Evolutionary conservation across 2,329 filamentous ascomycete genomes (phyloP), one percentile per base, ranked within the genome.

Genomic region (Fusarium chlamydosporum): DNA sequence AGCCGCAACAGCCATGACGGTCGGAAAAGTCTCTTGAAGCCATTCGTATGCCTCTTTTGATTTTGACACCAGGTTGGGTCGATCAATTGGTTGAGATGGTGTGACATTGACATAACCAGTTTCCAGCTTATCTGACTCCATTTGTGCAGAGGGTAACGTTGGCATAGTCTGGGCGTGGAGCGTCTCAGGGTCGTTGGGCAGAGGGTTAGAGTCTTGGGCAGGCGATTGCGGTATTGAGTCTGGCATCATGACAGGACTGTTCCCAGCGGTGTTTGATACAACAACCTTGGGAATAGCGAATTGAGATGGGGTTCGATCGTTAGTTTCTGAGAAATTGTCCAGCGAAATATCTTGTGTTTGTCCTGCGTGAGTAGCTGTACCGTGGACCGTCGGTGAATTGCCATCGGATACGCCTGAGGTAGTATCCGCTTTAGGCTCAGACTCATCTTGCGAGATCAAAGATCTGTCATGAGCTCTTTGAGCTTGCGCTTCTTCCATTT

Each of bases 21-120:
- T 92, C 0, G 91, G 91, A 47, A 93, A 93, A 0, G 90, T 92
- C 72, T 90, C 88, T 64, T 90, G 88, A 0, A 80, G 80, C 89
- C 89, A 92, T n/a, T 76, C 74, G 58, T 87, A 87, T 51, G 0
- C 71, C 57, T 12, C 85, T 76, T 2, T 70, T 67, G 6, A 61
- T 0, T 88, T 70, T 0, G 88, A 89, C 3, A 83, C 78, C 1
- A 92, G 78, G 0, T 87, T 91, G 0, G 16, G 80, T 74, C 1
- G 67, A 78, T 40, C 67, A 4, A 8, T 27, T 13, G n/a, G 40
- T 4, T 12, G 3, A 4, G 26, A 8, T 7, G 12, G 3, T 3
- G 7, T 13, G 3, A 7, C 6, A 3, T 3, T n/a, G 4, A 4
- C 13, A 4, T 7, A n/a, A 2, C 26, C 51, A 4, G 54, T 20